Conservation (phyloP, 345 rosid species). For the Camelina laxa region DNA sequence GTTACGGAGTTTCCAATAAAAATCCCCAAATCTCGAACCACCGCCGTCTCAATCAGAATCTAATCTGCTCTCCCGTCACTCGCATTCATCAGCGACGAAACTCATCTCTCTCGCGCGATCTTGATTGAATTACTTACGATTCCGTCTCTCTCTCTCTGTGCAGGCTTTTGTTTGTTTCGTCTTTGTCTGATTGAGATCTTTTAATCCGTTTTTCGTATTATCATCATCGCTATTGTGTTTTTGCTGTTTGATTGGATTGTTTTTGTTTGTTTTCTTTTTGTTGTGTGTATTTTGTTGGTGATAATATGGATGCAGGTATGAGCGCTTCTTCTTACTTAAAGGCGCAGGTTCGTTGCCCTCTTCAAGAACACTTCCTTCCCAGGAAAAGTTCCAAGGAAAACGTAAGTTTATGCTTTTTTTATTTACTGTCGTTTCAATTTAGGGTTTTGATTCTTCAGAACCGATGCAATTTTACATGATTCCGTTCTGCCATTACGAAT, state of each 20-base stretch:
- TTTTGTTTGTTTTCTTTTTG: not conserved
- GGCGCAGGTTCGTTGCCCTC: slow-evolving; percentile 42
- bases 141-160: not conserved
- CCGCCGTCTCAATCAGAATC: not conserved
- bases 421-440: not conserved
- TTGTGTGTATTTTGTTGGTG: slow-evolving; percentile 17
- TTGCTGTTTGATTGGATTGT: not conserved
- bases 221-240: not conserved
- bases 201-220: slow-evolving; percentile 16
- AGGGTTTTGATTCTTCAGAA: not conserved
- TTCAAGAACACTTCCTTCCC: slow-evolving; percentile 53
- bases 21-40: not conserved
- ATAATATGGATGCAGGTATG: slow-evolving; percentile 44
- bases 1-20: slow-evolving; percentile 14
- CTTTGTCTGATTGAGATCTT: slow-evolving; percentile 8
- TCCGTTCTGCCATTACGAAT: not conserved
- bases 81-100: slow-evolving; percentile 8
- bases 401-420: slow-evolving; percentile 16
- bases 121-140: slow-evolving; percentile 13
- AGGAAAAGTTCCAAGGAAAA: slow-evolving; percentile 53
- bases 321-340: slow-evolving; percentile 10
- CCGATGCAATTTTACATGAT: not conserved
- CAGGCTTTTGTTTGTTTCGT: slow-evolving; percentile 12
- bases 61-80: slow-evolving; percentile 10
- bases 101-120: slow-evolving; percentile 19